Evolutionary conservation across 2,329 filamentous ascomycete species (phyloP), one percentile per base, ranked within the genome.

Genomic region (Diaporthe sp.): DNA sequence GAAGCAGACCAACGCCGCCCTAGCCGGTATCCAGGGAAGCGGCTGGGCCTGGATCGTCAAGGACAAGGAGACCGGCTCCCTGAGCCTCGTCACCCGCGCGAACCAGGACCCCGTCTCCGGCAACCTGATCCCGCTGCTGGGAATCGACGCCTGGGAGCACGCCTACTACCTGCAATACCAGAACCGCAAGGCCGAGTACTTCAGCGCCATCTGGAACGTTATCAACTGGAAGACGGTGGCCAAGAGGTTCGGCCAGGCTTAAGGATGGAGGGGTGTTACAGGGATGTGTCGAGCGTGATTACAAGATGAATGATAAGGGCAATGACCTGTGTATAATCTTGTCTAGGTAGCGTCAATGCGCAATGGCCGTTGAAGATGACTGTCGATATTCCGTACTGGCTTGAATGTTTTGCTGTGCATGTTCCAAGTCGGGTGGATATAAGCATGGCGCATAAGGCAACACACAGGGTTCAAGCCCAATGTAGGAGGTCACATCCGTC

Each of bases 131-230:
- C 96, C 96, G 51, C 88, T 98, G 67, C 87, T 98, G 63, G 96
- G 96, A 75, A 93, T 98, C 81, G 96, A 98, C 87, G 96, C 95
- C 73, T 98, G 95, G 95, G 95, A 98, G 89, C 95, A 98, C 86
- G 95, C 95, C 71, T 98, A 97, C 89, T 97, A 98, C 87, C 90
- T 98, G 77, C 95, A 98, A 88, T 98, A 98, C 88, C 91, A 98
- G 91, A 98, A 98, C 90, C 93, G 95, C 86, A 98, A 98, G 92
- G 95, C 94, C 75, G 95, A 98, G 88, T 98, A 98, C 90, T 98
- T 98, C 86, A 91, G 91, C 81, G 95, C 95, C 76, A 94, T 98
- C 84, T 98, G 96, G 96, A 94, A 98, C 80, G 95, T 98, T 68
- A 88, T 98, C 85, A 98, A 98, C 92, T 98, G 96, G 96, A 95